Conservation (phyloP, 2,329 filamentous ascomycete genomes). For the Esteya vermicola region DNA sequence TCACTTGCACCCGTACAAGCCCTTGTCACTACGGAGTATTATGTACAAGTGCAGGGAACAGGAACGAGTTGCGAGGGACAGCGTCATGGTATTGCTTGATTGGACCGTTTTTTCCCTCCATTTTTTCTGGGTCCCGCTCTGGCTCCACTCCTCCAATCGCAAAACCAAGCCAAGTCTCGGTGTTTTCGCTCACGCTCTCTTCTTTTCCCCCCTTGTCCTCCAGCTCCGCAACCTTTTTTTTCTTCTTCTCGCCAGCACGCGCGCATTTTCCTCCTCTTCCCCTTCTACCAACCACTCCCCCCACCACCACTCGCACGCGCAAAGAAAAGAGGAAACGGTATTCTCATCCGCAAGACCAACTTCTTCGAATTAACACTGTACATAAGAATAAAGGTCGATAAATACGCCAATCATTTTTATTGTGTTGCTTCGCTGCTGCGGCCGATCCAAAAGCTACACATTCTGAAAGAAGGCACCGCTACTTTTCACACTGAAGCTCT, state of each 20-base stretch:
- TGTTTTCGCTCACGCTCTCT: neutral
- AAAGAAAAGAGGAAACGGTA: constrained; percentile 3
- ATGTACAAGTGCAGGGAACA: no score
- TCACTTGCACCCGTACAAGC: no score
- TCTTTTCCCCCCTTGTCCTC: neutral
- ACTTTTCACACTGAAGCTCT: no score
- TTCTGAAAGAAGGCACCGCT: neutral
- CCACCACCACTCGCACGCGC: constrained; percentile 12
- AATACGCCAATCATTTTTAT: neutral
- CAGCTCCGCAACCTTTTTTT: neutral
- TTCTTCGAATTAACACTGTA: no score
- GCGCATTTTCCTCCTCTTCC: constrained; percentile 5
- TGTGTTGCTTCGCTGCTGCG: neutral
- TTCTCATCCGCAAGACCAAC: neutral
- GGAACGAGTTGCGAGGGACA: no score
- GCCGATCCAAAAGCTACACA: neutral
- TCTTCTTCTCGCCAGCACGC: constrained; percentile 2
- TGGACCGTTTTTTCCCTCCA: neutral
- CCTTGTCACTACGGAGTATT: neutral
- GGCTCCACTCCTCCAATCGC: constrained; percentile 2
- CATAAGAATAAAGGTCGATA: no score
- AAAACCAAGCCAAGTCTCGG: neutral
- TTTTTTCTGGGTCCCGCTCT: neutral
- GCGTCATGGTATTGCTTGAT: neutral
- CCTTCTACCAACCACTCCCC: neutral